These are phyloP conservation scores for Eustoma russellianum DNA, from an alignment of 257 asterid species.

Conservation along the genomic window DNA sequence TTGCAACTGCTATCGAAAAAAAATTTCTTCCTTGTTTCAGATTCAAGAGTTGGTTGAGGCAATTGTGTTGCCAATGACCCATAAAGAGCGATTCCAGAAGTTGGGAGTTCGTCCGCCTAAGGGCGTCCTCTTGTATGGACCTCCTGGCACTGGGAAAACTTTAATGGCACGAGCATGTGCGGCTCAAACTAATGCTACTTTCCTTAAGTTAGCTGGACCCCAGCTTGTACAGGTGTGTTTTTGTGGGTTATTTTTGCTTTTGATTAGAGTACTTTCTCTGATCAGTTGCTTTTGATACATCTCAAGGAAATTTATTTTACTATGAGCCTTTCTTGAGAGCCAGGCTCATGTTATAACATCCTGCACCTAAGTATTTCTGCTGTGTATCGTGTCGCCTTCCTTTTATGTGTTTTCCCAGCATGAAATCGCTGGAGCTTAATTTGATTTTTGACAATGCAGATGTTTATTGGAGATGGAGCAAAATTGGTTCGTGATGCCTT, in stretches of 20 bases:
- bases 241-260: background rate
- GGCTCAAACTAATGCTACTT: slow-evolving; percentile 96
- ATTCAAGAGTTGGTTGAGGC: slow-evolving; percentile 92
- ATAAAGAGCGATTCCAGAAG: slow-evolving; percentile 73
- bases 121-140: slow-evolving; percentile 80
- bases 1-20: background rate
- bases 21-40: slow-evolving; percentile 20
- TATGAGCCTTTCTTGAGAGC: background rate
- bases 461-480: slow-evolving; percentile 89
- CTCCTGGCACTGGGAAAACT: slow-evolving; percentile 90
- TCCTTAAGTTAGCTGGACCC: slow-evolving; percentile 87
- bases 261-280: background rate
- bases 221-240: slow-evolving; percentile 83
- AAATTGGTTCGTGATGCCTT: slow-evolving; percentile 95
- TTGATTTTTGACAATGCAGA: slow-evolving; percentile 32
- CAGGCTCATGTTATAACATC: background rate
- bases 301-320: background rate
- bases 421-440: background rate
- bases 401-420: background rate
- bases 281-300: too few relatives aligned
- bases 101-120: slow-evolving; percentile 82
- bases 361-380: background rate
- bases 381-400: background rate
- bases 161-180: slow-evolving; percentile 97
- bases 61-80: slow-evolving; percentile 84